Evolutionary conservation across 2,329 filamentous ascomycete species (phyloP), one percentile per base, ranked within the genome.

Genomic region (Magnaporthiopsis rhizophila): DNA sequence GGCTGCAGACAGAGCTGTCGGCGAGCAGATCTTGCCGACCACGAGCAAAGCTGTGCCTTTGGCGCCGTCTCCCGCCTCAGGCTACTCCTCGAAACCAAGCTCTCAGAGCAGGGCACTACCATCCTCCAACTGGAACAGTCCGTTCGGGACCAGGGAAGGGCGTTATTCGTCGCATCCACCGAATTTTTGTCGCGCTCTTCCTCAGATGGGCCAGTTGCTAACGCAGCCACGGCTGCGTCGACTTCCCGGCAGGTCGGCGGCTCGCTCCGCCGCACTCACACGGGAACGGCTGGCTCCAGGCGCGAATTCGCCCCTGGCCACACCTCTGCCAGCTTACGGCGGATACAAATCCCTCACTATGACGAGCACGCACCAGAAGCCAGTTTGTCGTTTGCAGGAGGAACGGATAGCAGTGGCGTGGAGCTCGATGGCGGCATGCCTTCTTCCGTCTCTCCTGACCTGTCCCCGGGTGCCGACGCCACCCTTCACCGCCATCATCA

Each of bases 31-130:
- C 70, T 86, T 26, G 72, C 76, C 26, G 71, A 74, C 2, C 86
- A 88, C 66, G 75, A 78, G 15, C 66, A 75, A 3, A 70, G 72
- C 5, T 88, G 86, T 69, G 74, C 79, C 3, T 85, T 84, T 63
- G 81, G 83, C 57, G 79, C 68, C 64, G 63, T 69, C 13, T 36
- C 67, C 53, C 65, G 68, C 26, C 63, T 69, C 62, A 62, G 66
- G 32, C 21, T 53, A 3, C 45, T 53, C 45, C 21, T 53, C 45
- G 45, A 53, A 13, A 59, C 63, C 6, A 58, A 56, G 0, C 66
- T 68, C 53, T 65, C 66, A 1, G 57, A 62, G 57, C 66, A 70
- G 38, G 67, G 68, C 62, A 62, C 64, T 7, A 61, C 53, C 11
- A 62, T 68, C 50, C 64, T 53, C 21, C 45, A 53, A 21, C 45